phyloP scores from a whole-genome alignment of 2,329 filamentous ascomycete species.

The Colletotrichum tropicicola region DNA sequence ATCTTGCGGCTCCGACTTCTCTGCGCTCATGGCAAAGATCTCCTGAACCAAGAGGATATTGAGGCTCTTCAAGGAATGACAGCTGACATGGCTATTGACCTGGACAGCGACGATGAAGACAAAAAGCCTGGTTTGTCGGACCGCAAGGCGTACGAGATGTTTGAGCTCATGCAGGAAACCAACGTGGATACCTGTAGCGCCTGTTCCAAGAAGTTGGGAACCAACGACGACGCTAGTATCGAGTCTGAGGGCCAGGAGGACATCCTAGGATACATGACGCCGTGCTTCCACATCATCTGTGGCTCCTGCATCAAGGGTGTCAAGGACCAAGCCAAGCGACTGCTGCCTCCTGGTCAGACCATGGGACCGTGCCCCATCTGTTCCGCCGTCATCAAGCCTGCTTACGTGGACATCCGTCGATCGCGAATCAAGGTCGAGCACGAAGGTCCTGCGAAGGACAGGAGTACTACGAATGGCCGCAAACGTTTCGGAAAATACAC shows the following conservation, averaged over 20 bases:
- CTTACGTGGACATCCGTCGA: slow-evolving; percentile 75
- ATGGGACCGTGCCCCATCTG: slow-evolving; percentile 74
- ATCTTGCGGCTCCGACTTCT: slow-evolving; percentile 90
- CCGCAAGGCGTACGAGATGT: slow-evolving; percentile 84
- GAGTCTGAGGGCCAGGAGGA: slow-evolving; percentile 69
- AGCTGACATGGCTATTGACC: slow-evolving; percentile 86
- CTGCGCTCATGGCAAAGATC: slow-evolving; percentile 92
- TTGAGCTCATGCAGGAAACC: slow-evolving; percentile 84
- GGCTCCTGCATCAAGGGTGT: slow-evolving; percentile 73
- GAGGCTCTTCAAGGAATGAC: slow-evolving; percentile 82
- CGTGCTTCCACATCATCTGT: slow-evolving; percentile 89
- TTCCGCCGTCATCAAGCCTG: slow-evolving; percentile 67
- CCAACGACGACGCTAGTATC: slow-evolving; percentile 62
- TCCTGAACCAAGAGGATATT: slow-evolving; percentile 85
- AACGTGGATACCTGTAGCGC: slow-evolving; percentile 77
- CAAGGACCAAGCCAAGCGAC: slow-evolving; percentile 58
- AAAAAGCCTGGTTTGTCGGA: slow-evolving; percentile 67
- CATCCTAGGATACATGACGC: slow-evolving; percentile 80
- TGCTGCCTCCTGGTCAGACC: slow-evolving; percentile 45
- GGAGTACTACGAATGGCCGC: slow-evolving; percentile 32
- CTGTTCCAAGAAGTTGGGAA: slow-evolving; percentile 73
- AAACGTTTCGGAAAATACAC: slow-evolving; percentile 71
- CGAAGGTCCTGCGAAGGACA: slow-evolving; percentile 55
- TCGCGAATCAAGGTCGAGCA: slow-evolving; percentile 66
- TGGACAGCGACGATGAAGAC: slow-evolving; percentile 78